Evolutionary conservation across 495 filamentous ascomycete genomes (phyloP).

Genomic region (Tetracladium setigerum): DNA sequence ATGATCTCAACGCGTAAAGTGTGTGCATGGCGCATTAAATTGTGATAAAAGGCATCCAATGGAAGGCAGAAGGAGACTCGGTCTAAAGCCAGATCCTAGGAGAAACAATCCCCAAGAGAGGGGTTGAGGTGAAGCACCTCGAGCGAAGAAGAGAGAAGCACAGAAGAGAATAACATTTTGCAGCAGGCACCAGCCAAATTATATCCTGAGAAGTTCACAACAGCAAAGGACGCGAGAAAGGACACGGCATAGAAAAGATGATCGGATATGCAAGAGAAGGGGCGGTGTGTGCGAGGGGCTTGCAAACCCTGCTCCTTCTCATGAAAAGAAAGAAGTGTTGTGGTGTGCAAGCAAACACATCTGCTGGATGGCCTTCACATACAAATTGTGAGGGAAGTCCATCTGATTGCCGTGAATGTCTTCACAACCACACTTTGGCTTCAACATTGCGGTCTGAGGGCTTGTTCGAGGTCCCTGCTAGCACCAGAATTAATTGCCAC

Average conservation of each 20-base stretch:
- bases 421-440: constrained; percentile 6
- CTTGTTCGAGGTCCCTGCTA: constrained; percentile 6
- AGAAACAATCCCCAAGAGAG: neutral
- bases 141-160: constrained; percentile 2
- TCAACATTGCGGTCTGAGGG: neutral
- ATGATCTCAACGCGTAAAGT: constrained; percentile 11
- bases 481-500: constrained; percentile 15
- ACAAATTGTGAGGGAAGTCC: constrained; percentile 12
- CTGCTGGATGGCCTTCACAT: neutral
- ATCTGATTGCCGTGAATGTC: constrained; percentile 10
- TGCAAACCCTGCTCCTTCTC: neutral
- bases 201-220: constrained; percentile 6
- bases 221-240: neutral
- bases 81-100: neutral
- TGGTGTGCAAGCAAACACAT: constrained; percentile 9
- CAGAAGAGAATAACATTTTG: constrained; percentile 9
- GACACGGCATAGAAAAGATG: constrained; percentile 2
- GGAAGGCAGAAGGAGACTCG: neutral
- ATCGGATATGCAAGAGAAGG: constrained; percentile 5
- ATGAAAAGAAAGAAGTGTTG: neutral
- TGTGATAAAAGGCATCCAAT: constrained; percentile 5
- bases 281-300: constrained; percentile 12
- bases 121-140: neutral
- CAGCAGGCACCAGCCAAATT: constrained; percentile 7
- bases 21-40: constrained; percentile 10